Conservation (phyloP, 257 asterid genomes). For the Avicennia marina region DNA sequence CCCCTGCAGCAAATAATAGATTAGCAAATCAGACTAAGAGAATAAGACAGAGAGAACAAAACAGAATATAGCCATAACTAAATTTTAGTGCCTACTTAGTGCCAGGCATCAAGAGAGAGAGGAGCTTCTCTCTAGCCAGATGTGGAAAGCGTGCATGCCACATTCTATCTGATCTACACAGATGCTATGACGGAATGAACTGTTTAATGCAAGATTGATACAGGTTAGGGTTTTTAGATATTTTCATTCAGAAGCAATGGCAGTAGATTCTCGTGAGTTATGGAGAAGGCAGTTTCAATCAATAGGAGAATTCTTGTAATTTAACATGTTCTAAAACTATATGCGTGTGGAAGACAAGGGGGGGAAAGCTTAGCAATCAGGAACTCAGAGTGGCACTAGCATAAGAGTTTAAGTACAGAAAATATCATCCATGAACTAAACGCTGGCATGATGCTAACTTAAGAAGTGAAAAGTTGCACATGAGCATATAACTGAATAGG, state of each 20-base stretch:
- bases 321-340: neutral
- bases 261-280: conserved; percentile 1
- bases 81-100: conserved; percentile 1
- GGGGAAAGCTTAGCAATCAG: no score
- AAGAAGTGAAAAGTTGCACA: no score
- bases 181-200: neutral
- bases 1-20: conserved; percentile 50
- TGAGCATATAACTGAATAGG: no score
- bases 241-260: conserved; percentile 3
- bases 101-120: neutral
- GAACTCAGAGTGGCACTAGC: neutral
- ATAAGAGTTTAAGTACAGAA: no score
- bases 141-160: neutral
- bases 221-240: neutral
- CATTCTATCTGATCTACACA: conserved; percentile 5
- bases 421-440: no score
- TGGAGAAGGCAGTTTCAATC: neutral
- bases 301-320: neutral
- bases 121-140: conserved; percentile 4
- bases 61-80: conserved; percentile 9
- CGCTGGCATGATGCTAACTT: no score
- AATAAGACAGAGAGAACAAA: no score
- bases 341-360: no score
- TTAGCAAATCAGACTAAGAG: conserved; percentile 11
- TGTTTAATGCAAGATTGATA: neutral